Evolutionary conservation across 2,329 filamentous ascomycete species (phyloP), one percentile per base, ranked within the genome.

Genomic region (Beauveria sp.): DNA sequence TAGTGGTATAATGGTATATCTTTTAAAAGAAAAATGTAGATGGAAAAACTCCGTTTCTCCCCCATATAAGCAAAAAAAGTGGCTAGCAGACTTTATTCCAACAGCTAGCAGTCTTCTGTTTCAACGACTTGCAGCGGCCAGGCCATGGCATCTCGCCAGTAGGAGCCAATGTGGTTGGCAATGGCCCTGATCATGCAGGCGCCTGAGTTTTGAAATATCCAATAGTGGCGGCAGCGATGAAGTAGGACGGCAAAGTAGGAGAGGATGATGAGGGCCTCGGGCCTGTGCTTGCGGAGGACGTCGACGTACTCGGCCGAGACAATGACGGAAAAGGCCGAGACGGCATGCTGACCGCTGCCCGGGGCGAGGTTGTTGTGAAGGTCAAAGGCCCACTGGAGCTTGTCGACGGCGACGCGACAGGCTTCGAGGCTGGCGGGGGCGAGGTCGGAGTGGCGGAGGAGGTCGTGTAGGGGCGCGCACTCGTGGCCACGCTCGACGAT

Each of bases 171-270:
- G 47, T 62, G 61, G 12, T 56, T 59, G n/a, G 63, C 55, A 30
- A 66, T 59, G 1, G 59, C 44, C 16, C 44, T 59, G 30, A 66
- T 51, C 50, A 66, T 53, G 44, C 10, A 20, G 1, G 63, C 59
- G 18, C 64, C 63, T 5, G 62, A 61, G 47, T 55, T 55, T 3
- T 61, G 61, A 37, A 75, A 67, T 22, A 73, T 65, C 75, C 75
- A 77, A 20, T 67, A 68, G 1, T 67, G 59, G n/a, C 68, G 66
- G 20, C 64, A 67, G 20, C 66, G 64, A 63, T 80, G 73, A 34
- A 80, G 64, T 40, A 78, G 66, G 4, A 76, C 69, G 2, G 75
- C 77, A 65, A 77, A 80, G 63, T 77, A 76, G 4, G 72, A 73
- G 9, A 80, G 63, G 2, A 75, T 66, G 1, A 69, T 69, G 26